Conservation (phyloP, 768 basidiomycete genomes). For the Boletus tomentosulus region DNA sequence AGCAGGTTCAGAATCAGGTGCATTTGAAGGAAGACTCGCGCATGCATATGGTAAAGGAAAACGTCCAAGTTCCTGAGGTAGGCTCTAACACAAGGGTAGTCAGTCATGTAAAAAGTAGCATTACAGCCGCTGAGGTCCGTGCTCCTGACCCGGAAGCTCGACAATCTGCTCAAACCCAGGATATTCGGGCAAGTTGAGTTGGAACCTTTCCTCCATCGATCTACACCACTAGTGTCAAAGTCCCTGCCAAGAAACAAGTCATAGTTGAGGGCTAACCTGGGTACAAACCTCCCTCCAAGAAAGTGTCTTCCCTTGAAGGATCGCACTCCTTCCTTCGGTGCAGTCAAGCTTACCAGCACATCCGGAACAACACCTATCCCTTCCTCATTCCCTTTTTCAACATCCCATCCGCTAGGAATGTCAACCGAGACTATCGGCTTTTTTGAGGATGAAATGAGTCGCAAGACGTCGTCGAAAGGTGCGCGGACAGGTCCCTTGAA, state of each 20-base stretch:
- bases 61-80: background rate
- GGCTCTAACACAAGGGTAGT: background rate
- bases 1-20: too few relatives aligned
- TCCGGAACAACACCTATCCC: slow-evolving; percentile 62
- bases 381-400: slow-evolving; percentile 67
- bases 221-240: slow-evolving; percentile 36
- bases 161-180: slow-evolving; percentile 80
- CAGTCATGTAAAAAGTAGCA: background rate
- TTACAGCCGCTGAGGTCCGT: slow-evolving; percentile 5
- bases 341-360: slow-evolving; percentile 86
- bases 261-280: slow-evolving; percentile 54
- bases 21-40: too few relatives aligned
- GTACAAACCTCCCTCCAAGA: slow-evolving; percentile 90
- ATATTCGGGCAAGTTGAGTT: slow-evolving; percentile 80
- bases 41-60: too few relatives aligned
- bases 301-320: slow-evolving; percentile 81
- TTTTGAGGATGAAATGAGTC: slow-evolving; percentile 54
- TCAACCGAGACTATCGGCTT: slow-evolving; percentile 92
- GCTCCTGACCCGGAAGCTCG: slow-evolving; percentile 44
- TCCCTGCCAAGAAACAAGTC: background rate
- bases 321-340: slow-evolving; percentile 86
- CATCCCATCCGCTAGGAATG: slow-evolving; percentile 96
- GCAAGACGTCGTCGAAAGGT: slow-evolving; percentile 79
- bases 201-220: slow-evolving; percentile 63
- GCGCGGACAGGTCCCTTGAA: slow-evolving; percentile 87